Evolutionary conservation across 352 stramenopile species (phyloP).

Genomic region (Phytophthora pini): DNA sequence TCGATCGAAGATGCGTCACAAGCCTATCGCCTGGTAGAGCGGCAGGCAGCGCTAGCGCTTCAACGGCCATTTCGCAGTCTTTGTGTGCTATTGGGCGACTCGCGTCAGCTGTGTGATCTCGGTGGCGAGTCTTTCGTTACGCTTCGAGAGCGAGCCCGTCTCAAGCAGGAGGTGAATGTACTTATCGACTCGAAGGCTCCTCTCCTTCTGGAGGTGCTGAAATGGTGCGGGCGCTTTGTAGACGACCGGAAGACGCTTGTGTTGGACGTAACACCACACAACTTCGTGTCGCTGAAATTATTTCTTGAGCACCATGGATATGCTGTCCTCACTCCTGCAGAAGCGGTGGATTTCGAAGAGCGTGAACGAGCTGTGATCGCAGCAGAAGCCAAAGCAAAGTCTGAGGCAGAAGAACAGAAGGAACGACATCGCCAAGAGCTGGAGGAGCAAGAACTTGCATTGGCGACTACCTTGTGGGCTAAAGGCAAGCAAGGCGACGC

Average conservation of each 20-base stretch:
- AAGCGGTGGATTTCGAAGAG: slow-evolving; percentile 44
- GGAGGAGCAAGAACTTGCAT: slow-evolving; percentile 27
- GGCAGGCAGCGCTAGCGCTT: slow-evolving; percentile 46
- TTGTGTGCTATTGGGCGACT: slow-evolving; percentile 66
- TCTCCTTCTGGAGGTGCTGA: slow-evolving; percentile 57
- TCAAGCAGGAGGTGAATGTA: slow-evolving; percentile 74
- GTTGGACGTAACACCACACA: slow-evolving; percentile 60
- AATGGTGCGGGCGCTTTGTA: slow-evolving; percentile 62
- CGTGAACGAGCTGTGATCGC: slow-evolving; percentile 28
- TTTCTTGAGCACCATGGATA: slow-evolving; percentile 57
- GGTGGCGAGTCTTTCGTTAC: slow-evolving; percentile 58
- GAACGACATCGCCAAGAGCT: slow-evolving; percentile 21
- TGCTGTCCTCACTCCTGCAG: slow-evolving; percentile 49
- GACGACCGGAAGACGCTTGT: slow-evolving; percentile 63
- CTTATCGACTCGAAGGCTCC: slow-evolving; percentile 73
- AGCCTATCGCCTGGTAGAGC: slow-evolving; percentile 66
- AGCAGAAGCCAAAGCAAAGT: slow-evolving; percentile 29
- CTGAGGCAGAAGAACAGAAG: slow-evolving; percentile 30
- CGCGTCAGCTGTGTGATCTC: slow-evolving; percentile 56
- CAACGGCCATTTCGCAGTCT: slow-evolving; percentile 61
- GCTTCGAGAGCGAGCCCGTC: slow-evolving; percentile 49
- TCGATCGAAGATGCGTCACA: slow-evolving; percentile 70
- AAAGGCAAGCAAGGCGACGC: not conserved
- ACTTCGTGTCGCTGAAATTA: slow-evolving; percentile 51
- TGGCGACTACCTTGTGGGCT: slow-evolving; percentile 8